Percentiles rank a stretch among this genome's conserved stretches.
Evolutionary conservation across 192 early-diverging fungal genomes (phyloP).

Genomic region (Endogone sp.): DNA sequence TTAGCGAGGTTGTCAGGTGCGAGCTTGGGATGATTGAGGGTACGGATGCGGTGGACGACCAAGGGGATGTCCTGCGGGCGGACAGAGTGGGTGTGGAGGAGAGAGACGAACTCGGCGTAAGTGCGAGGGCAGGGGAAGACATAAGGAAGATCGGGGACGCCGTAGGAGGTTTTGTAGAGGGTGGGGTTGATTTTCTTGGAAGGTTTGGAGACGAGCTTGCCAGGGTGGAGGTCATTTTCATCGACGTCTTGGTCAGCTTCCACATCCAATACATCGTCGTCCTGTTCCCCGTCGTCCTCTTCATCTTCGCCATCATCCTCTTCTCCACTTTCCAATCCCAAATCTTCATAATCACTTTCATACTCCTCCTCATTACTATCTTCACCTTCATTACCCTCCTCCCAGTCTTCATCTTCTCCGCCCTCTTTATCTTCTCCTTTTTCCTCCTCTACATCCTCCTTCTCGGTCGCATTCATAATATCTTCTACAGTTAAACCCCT

Average conservation of each 20-base stretch:
- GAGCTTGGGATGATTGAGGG: conserved; percentile 81
- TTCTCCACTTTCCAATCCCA: conserved; percentile 28
- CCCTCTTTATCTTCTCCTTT: conserved; percentile 63
- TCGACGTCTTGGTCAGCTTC: conserved; percentile 43
- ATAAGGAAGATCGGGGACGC: conserved; percentile 82
- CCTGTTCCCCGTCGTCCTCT: conserved; percentile 30
- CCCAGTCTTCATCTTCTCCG: no score
- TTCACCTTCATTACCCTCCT: no score
- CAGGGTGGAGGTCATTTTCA: conserved; percentile 45
- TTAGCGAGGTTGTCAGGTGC: conserved; percentile 76
- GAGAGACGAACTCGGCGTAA: conserved; percentile 63
- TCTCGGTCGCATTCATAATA: conserved; percentile 26
- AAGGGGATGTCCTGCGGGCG: conserved; percentile 63
- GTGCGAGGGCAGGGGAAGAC: conserved; percentile 80
- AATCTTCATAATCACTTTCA: no score
- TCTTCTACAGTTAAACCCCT: conserved; percentile 23
- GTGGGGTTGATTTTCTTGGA: no score
- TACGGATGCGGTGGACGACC: conserved; percentile 78
- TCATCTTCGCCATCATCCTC: conserved; percentile 37
- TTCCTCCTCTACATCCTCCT: conserved; percentile 32
- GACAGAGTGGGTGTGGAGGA: conserved; percentile 51
- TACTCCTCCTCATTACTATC: conserved; percentile 16
- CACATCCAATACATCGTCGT: conserved; percentile 31
- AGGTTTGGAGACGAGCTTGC: conserved; percentile 4
- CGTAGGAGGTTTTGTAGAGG: no score